These are phyloP conservation scores for Cryptosporidium tyzzeri DNA, from an alignment of 169 alveolate genomes.

Conservation along the genomic window DNA sequence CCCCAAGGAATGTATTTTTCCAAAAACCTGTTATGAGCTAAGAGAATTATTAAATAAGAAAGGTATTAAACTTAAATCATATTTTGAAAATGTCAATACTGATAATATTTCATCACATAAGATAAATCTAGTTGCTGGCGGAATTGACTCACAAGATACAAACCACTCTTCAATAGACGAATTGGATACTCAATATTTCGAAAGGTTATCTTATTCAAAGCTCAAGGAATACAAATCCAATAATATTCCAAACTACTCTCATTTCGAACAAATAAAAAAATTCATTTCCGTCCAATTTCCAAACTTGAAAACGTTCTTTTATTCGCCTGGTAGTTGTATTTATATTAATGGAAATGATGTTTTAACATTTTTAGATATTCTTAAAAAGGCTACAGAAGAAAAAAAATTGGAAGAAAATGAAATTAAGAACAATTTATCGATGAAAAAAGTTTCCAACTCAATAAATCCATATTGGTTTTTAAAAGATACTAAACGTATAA, in stretches of 20 bases:
- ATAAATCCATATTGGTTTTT: constrained; percentile 62
- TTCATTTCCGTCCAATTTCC: constrained; percentile 16
- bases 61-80: constrained; percentile 55
- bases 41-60: constrained; percentile 40
- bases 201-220: constrained; percentile 33
- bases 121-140: not conserved
- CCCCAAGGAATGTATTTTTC: constrained; percentile 68
- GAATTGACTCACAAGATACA: constrained; percentile 23
- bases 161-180: constrained; percentile 54
- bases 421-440: not conserved
- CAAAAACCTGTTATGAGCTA: constrained; percentile 59
- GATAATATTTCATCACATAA: not conserved
- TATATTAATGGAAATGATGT: constrained; percentile 68
- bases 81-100: constrained; percentile 19
- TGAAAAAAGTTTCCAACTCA: not conserved
- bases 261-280: constrained; percentile 51
- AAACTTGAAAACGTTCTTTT: constrained; percentile 19
- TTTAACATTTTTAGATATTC: constrained; percentile 42
- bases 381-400: constrained; percentile 25
- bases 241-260: constrained; percentile 59
- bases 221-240: constrained; percentile 20
- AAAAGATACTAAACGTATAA: constrained; percentile 42
- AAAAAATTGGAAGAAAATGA: not conserved
- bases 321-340: constrained; percentile 59
- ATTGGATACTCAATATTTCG: constrained; percentile 31